Evolutionary conservation across 352 stramenopile genomes (phyloP).

Genomic region (Globisporangium megalacanthum): DNA sequence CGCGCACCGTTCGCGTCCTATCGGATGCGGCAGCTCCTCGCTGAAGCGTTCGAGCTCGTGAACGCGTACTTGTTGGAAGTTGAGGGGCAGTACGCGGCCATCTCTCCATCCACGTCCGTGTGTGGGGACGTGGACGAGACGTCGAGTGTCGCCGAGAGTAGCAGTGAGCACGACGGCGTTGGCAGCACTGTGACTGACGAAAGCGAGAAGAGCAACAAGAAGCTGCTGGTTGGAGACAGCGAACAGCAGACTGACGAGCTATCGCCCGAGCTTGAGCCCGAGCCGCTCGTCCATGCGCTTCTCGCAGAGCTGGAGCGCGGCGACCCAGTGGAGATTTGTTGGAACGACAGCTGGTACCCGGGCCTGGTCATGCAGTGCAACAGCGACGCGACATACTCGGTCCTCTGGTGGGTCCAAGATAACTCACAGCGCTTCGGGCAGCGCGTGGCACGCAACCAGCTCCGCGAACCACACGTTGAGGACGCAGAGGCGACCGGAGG

Average conservation of each 20-base stretch:
- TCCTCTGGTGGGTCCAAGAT: conserved; percentile 78
- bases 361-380: conserved; percentile 64
- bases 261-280: conserved; percentile 2
- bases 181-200: background rate
- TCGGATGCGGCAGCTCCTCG: conserved; percentile 66
- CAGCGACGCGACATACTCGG: conserved; percentile 52
- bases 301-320: conserved; percentile 35
- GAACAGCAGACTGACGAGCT: background rate
- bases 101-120: conserved; percentile 31
- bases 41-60: conserved; percentile 52
- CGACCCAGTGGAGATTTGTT: conserved; percentile 58
- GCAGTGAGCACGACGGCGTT: background rate
- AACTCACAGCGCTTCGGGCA: conserved; percentile 73
- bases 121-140: conserved; percentile 9
- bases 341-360: conserved; percentile 52
- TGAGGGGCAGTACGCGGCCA: conserved; percentile 51
- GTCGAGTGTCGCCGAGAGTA: background rate
- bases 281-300: background rate
- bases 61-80: conserved; percentile 44
- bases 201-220: conserved; percentile 6
- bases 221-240: background rate
- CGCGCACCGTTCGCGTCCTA: conserved; percentile 42
- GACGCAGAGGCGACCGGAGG: conserved; percentile 15
- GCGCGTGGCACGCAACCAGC: conserved; percentile 34
- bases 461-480: conserved; percentile 32